These are phyloP conservation scores for Scedosporium boydii DNA, from an alignment of 2,329 filamentous ascomycete species.

Conservation along the genomic window DNA sequence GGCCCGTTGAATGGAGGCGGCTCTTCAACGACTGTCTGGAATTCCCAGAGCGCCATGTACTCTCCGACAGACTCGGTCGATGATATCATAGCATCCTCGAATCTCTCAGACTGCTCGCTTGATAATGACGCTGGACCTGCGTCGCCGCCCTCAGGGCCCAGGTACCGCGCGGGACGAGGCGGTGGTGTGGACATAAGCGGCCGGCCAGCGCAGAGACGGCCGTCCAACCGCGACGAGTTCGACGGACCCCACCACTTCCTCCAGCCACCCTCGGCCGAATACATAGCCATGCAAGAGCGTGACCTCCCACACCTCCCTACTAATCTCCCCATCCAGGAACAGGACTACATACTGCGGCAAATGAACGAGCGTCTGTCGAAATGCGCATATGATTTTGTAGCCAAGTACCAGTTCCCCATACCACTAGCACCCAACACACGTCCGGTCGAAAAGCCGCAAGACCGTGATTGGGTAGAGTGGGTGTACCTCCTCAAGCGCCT, in stretches of 20 bases:
- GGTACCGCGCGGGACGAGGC: conserved; percentile 4
- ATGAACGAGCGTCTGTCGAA: conserved; percentile 79
- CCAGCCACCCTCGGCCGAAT: conserved; percentile 59
- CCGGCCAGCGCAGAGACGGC: conserved; percentile 44
- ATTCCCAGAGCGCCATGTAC: conserved; percentile 20
- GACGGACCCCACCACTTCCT: conserved; percentile 80
- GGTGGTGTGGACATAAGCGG: conserved; percentile 7
- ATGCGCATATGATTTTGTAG: conserved; percentile 83
- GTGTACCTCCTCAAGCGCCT: conserved; percentile 78
- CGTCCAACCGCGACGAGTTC: conserved; percentile 80
- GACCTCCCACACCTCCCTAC: conserved; percentile 76
- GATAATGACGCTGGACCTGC: conserved; percentile 37
- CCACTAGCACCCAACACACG: conserved; percentile 76
- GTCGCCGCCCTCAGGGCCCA: conserved; percentile 20
- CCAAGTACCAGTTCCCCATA: conserved; percentile 85
- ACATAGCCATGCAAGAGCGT: conserved; percentile 66
- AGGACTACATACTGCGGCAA: conserved; percentile 68
- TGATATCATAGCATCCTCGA: conserved; percentile 48
- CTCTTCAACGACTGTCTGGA: conserved; percentile 3
- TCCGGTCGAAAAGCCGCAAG: conserved; percentile 61
- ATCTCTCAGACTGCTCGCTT: conserved; percentile 49
- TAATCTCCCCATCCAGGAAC: conserved; percentile 73
- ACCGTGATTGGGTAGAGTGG: conserved; percentile 88
- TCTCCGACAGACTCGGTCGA: conserved; percentile 50
- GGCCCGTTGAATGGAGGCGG: conserved; percentile 3